These are phyloP conservation scores for Pseudognaphalium luteoalbum DNA, from an alignment of 129 eudicot genomes.

Conservation along the genomic window DNA sequence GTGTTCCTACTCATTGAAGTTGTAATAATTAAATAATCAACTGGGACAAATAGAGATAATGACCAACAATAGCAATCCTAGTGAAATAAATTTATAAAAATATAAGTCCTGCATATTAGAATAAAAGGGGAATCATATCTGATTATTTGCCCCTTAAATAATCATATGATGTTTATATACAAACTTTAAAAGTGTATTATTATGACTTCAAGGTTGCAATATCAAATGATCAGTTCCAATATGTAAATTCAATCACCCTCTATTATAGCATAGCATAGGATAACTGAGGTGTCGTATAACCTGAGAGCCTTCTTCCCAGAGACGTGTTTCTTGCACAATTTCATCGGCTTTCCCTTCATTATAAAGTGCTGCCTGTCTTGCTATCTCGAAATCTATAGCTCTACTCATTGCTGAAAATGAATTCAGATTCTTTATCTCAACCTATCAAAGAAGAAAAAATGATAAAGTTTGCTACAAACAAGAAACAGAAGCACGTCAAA, in stretches of 20 bases:
- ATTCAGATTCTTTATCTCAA: conserved; percentile 90
- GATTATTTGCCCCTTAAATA: too few relatives aligned
- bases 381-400: conserved; percentile 93
- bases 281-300: conserved; percentile 36
- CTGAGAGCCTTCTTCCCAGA: conserved; percentile 98
- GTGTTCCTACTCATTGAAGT: too few relatives aligned
- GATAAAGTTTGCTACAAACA: conserved; percentile 24
- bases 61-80: too few relatives aligned
- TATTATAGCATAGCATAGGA: neutral
- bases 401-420: conserved; percentile 85
- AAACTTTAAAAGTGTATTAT: too few relatives aligned
- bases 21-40: neutral
- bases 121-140: too few relatives aligned
- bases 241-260: too few relatives aligned
- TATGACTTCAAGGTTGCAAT: too few relatives aligned
- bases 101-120: too few relatives aligned
- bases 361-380: conserved; percentile 72
- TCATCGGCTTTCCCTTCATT: conserved; percentile 63
- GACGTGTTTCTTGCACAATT: conserved; percentile 95
- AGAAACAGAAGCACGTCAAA: neutral
- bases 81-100: too few relatives aligned
- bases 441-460: conserved; percentile 44
- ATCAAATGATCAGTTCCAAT: too few relatives aligned
- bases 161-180: too few relatives aligned
- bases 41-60: too few relatives aligned